A percentile compares a stretch with the other conserved stretches of the same genome.
These are phyloP conservation scores for Cladorrhinum samala DNA, from an alignment of 495 filamentous ascomycete species.

Conservation along the genomic window DNA sequence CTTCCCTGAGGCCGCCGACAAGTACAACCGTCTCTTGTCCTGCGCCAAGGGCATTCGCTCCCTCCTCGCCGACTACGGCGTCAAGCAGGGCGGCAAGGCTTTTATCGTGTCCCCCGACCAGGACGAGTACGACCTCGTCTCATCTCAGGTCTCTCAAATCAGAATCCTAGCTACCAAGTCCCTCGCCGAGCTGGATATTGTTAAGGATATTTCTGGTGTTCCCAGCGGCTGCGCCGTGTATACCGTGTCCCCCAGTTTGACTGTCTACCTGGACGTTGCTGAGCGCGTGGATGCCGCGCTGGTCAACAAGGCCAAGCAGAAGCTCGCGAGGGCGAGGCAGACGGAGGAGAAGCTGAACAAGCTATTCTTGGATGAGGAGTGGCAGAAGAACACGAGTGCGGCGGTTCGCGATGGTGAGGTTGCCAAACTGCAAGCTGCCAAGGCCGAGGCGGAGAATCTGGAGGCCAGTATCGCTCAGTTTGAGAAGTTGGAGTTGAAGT, in stretches of 20 bases:
- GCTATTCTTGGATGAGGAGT: neutral
- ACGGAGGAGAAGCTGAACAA: neutral
- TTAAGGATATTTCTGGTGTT: neutral
- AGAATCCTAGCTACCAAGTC: neutral
- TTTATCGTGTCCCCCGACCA: neutral
- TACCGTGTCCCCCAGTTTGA: neutral
- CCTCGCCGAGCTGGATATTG: neutral
- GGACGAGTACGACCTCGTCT: neutral
- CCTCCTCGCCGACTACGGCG: slow-evolving; percentile 42
- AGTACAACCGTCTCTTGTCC: slow-evolving; percentile 57
- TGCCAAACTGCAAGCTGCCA: neutral
- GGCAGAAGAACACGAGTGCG: neutral
- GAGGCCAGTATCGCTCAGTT: neutral
- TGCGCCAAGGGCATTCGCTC: slow-evolving; percentile 47
- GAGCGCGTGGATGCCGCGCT: neutral
- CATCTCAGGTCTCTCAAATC: neutral
- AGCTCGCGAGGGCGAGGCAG: neutral
- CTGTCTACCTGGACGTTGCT: neutral
- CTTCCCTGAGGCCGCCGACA: slow-evolving; percentile 47
- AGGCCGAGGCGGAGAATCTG: neutral
- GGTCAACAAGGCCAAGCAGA: neutral
- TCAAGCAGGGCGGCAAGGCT: slow-evolving; percentile 24
- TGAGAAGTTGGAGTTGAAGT: neutral
- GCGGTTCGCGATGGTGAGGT: neutral
- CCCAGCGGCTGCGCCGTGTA: neutral